Evolutionary conservation across 257 asterid genomes (phyloP).

Genomic region (Schizonepeta tenuifolia): DNA sequence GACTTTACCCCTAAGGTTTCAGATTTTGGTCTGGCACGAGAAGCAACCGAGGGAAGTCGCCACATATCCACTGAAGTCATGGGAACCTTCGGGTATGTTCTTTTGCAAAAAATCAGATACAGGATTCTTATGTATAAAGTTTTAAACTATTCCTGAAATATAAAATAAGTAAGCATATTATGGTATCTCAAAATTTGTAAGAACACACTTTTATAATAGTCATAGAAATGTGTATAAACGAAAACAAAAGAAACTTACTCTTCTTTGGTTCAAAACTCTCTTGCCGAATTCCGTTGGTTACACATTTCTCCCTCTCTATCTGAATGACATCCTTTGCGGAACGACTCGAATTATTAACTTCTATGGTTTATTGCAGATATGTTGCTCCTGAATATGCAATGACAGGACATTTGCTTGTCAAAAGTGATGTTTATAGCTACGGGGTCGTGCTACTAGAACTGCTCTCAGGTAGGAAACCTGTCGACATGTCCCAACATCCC

Average conservation of each 20-base stretch:
- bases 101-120: not conserved
- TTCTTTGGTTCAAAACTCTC: too few species aligned
- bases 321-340: too few species aligned
- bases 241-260: too few species aligned
- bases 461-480: conserved; percentile 86
- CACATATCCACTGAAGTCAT: conserved; percentile 95
- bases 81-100: conserved; percentile 97
- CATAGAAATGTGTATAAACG: too few species aligned
- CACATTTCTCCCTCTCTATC: too few species aligned
- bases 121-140: too few species aligned
- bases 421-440: conserved; percentile 92
- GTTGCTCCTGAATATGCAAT: conserved; percentile 98
- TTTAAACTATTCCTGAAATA: too few species aligned
- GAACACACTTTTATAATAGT: too few species aligned
- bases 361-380: conserved; percentile 46
- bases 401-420: conserved; percentile 94
- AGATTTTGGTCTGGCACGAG: conserved; percentile 96
- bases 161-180: too few species aligned
- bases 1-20: conserved; percentile 97
- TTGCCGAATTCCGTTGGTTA: too few species aligned
- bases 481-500: conserved; percentile 89
- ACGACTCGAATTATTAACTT: too few species aligned
- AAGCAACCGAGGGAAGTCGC: conserved; percentile 94
- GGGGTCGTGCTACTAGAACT: conserved; percentile 93
- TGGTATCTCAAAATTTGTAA: too few species aligned